Conservation (phyloP, 805 yeast species). For the Yarrowia sp. region DNA sequence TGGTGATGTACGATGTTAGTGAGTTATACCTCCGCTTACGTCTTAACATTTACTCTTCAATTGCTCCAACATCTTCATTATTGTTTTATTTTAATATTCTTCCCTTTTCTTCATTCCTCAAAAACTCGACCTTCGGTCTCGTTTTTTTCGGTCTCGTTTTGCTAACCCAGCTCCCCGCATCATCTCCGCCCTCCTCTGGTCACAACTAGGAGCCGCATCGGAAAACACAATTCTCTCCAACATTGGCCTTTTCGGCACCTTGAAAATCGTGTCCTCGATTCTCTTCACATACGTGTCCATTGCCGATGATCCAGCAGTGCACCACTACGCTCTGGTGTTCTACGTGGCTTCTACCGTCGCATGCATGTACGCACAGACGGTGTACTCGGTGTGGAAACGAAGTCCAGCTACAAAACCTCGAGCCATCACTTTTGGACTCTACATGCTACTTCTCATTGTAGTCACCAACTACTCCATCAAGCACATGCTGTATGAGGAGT, state of each 20-base stretch:
- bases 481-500: slow-evolving; percentile 72
- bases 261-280: slow-evolving; percentile 1
- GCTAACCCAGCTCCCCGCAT: slow-evolving; percentile 24
- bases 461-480: slow-evolving; percentile 67
- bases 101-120: too few relatives aligned
- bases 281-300: slow-evolving; percentile 28
- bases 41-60: too few relatives aligned
- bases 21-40: too few relatives aligned
- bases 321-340: slow-evolving; percentile 23
- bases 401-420: slow-evolving; percentile 15
- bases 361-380: slow-evolving; percentile 34
- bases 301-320: slow-evolving; percentile 19
- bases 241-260: slow-evolving; percentile 26
- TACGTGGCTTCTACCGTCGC: slow-evolving; percentile 23
- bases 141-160: not conserved
- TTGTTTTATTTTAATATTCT: too few relatives aligned
- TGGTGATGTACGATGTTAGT: too few relatives aligned
- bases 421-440: slow-evolving; percentile 25
- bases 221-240: slow-evolving; percentile 20
- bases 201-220: slow-evolving; percentile 16
- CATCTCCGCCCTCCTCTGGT: slow-evolving; percentile 19
- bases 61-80: too few relatives aligned
- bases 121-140: too few relatives aligned
- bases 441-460: slow-evolving; percentile 9
- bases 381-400: slow-evolving; percentile 38